phyloP scores from a whole-genome alignment of 352 stramenopile species.

The Pythium dissimile region DNA sequence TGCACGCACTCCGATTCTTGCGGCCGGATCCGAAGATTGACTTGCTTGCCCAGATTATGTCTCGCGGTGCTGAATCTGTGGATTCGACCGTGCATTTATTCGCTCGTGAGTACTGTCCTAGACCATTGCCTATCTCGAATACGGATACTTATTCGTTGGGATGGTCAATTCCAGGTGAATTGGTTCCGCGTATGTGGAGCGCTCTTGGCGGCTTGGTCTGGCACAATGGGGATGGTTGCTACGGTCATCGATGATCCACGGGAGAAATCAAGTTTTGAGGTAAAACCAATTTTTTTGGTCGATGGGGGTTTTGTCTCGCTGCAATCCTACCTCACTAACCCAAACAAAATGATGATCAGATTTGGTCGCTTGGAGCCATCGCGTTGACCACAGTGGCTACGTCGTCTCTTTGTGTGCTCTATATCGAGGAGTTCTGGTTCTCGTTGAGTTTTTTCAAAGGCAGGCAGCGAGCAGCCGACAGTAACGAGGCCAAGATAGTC shows the following conservation, averaged over 20 bases:
- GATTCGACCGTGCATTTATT: conserved; percentile 44
- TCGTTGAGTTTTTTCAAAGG: conserved; percentile 20
- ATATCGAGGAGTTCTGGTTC: conserved; percentile 55
- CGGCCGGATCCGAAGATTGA: not conserved
- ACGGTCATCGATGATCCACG: conserved; percentile 40
- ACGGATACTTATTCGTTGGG: no score
- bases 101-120: conserved; percentile 36
- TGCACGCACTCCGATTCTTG: not conserved
- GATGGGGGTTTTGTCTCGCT: no score
- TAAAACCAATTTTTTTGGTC: conserved; percentile 12
- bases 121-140: no score
- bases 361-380: conserved; percentile 57
- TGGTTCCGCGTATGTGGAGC: conserved; percentile 41
- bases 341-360: no score
- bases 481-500: not conserved
- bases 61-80: conserved; percentile 30
- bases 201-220: conserved; percentile 41
- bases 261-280: conserved; percentile 40
- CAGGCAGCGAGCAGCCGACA: not conserved
- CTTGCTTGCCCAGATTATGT: conserved; percentile 4
- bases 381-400: conserved; percentile 35
- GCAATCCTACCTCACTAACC: no score
- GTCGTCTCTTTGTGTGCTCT: conserved; percentile 38
- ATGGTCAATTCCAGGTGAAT: conserved; percentile 32
- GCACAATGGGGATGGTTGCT: conserved; percentile 30